Base-by-base conservation (phyloP, 805 yeast species). In the Saturnispora diversa region DNA sequence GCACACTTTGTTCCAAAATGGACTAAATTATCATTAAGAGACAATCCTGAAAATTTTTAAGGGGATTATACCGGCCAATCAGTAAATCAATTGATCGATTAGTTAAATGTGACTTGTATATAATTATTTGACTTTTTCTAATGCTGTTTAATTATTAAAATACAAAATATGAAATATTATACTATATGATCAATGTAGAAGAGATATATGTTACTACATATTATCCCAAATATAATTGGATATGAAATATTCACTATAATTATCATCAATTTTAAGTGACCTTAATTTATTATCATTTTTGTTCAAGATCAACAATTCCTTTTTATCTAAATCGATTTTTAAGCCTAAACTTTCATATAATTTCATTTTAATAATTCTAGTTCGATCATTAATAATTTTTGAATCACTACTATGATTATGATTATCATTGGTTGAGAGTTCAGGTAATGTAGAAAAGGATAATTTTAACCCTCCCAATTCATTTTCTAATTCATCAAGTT, bases 1-100 rank as follows among this genome's bases (percentile, higher is more conserved):
- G 77, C 84, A 20, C 97, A 90, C 56, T 66, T 77, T 60, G 83
- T 81, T 31, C 95, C 96, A 16, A 84, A 87, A 58, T 87, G 95
- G 94, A 87, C 97, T 40, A 86, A 80, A 65, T 59, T 76, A 47
- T 75, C 94, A 7, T 72, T 80, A 60, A 78, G 96, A 66, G 77
- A 73, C 44, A 82, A 84, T 55, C 96, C 96, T 33, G 70, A 70
- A 44, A 71, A 79, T 56, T 80, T 73, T 59, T 84, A 65, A 56
- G n/a, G 6, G 10, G 13, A 15, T 7, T 12, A 21, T 21, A 21
- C 6, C 20, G 13, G 8, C 8, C 9, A n/a, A 27, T 13, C 13
- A 27, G 12, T n/a, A 27, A 27, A 27, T n/a, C 26, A 12, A n/a
- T n/a, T n/a, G n/a, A n/a, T n/a, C n/a, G n/a, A n/a, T n/a, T n/a